These are phyloP conservation scores for Alternaria ethzedia DNA, from an alignment of 2,329 filamentous ascomycete genomes.

Conservation along the genomic window DNA sequence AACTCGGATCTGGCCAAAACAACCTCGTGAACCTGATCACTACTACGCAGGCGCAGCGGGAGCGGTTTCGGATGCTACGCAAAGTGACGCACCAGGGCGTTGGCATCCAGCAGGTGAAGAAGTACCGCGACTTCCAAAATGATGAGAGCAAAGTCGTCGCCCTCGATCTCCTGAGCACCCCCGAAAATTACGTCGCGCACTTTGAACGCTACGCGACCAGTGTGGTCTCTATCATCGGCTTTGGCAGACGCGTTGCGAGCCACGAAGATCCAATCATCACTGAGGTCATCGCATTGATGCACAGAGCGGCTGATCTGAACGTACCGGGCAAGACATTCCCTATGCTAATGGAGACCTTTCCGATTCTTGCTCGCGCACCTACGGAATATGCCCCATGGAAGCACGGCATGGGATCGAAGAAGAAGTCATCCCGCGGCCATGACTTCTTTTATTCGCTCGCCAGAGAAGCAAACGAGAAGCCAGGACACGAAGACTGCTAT, in stretches of 20 bases:
- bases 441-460: constrained; percentile 47
- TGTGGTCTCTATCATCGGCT: constrained; percentile 63
- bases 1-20: constrained; percentile 43
- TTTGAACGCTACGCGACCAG: constrained; percentile 62
- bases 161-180: constrained; percentile 53
- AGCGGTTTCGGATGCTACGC: constrained; percentile 40
- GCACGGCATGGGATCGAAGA: constrained; percentile 36
- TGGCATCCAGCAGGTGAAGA: constrained; percentile 59
- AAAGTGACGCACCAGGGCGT: constrained; percentile 47
- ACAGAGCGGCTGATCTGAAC: constrained; percentile 62
- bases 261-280: constrained; percentile 64
- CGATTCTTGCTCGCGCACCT: constrained; percentile 62
- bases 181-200: constrained; percentile 59
- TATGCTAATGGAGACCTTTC: constrained; percentile 65
- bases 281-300: constrained; percentile 65
- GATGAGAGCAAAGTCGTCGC: constrained; percentile 63
- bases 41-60: constrained; percentile 35
- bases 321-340: constrained; percentile 61
- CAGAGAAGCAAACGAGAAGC: constrained; percentile 36
- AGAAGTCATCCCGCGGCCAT: constrained; percentile 36
- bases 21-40: constrained; percentile 47
- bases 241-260: constrained; percentile 59
- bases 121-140: constrained; percentile 65
- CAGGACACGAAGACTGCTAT: constrained; percentile 43
- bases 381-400: constrained; percentile 52